Percentiles rank a stretch among this genome's conserved stretches.
These are phyloP conservation scores for Mortierella claussenii DNA, from an alignment of 192 early-diverging fungal species.

Conservation along the genomic window DNA sequence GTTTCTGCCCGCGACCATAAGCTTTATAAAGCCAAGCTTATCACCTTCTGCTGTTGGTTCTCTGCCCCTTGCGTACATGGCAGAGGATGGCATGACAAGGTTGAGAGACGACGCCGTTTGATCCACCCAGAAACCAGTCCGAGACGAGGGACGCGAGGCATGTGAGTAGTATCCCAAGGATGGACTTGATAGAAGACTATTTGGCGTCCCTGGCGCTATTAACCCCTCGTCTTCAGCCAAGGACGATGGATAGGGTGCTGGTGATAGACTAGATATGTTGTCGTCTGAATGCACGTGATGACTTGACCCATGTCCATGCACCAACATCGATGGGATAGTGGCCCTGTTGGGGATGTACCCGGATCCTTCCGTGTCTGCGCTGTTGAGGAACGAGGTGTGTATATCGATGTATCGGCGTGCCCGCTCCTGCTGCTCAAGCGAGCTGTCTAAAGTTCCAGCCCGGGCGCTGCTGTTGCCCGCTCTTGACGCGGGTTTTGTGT, in stretches of 20 bases:
- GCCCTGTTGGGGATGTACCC: conserved; percentile 21
- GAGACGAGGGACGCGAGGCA: conserved; percentile 21
- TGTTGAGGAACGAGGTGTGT: conserved; percentile 30
- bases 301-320: background rate
- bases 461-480: background rate
- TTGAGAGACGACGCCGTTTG: conserved; percentile 28
- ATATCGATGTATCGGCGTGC: conserved; percentile 18
- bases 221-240: conserved; percentile 21
- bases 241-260: conserved; percentile 8
- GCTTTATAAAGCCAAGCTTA: conserved; percentile 24
- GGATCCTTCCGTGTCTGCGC: conserved; percentile 31
- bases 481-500: background rate
- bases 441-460: background rate
- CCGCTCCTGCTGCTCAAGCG: background rate
- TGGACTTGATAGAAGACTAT: conserved; percentile 29
- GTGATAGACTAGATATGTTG: background rate
- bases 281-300: background rate
- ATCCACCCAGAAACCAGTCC: conserved; percentile 32
- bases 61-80: conserved; percentile 31
- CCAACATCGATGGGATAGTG: background rate
- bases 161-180: conserved; percentile 34
- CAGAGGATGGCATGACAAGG: conserved; percentile 33
- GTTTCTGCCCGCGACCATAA: conserved; percentile 23
- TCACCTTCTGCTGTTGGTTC: conserved; percentile 29
- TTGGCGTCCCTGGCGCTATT: conserved; percentile 14